Base-by-base conservation (phyloP, 768 basidiomycete genomes). In the Lentinus brumalis region DNA sequence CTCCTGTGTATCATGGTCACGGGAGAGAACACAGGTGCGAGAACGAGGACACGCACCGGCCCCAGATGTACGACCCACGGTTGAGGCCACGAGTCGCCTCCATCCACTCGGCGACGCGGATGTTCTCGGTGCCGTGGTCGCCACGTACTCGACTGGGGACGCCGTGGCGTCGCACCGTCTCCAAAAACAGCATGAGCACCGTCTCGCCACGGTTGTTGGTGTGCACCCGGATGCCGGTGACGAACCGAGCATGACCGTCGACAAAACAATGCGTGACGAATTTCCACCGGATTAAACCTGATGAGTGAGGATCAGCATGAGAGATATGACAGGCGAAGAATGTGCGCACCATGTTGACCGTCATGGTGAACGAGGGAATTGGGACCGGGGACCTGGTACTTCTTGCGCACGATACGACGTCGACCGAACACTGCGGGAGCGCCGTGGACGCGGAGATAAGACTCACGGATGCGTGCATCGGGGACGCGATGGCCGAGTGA, bases 101-200 rank as follows among this genome's bases (percentile, higher is more conserved):
- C 78, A 79, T 79, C 30, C 61, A 72, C 0, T 72, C 53, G 1
- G 76, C 69, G 5, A 74, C 70, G 9, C 64, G 57, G 4, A 63
- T 62, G 61, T 79, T 80, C 57, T 79, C 76, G 0, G 71, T 68
- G 0, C 79, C 78, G 68, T 76, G 74, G 60, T 81, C 77, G 3
- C 76, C 78, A 6, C 75, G 56, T 3, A 75, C 26, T 1, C 72
- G 58, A 2, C 66, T 69, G 0, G 77, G 78, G 1, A 72, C 42
- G 1, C 77, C 74, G 67, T 73, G 70, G 4, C 55, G 39, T 1
- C 14, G 16, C 12, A 66, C 54, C 0, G 65, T 70, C 50, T 62
- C 44, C 1, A 70, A 51, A 53, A 79, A 79, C 0, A 78, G 59
- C 0, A 68, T 21, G 0, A 76, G 60, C 4, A 81, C 79, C 4